Evolutionary conservation across 1,284 basidiomycete genomes (phyloP).

Genomic region (Ceratobasidium sp.): DNA sequence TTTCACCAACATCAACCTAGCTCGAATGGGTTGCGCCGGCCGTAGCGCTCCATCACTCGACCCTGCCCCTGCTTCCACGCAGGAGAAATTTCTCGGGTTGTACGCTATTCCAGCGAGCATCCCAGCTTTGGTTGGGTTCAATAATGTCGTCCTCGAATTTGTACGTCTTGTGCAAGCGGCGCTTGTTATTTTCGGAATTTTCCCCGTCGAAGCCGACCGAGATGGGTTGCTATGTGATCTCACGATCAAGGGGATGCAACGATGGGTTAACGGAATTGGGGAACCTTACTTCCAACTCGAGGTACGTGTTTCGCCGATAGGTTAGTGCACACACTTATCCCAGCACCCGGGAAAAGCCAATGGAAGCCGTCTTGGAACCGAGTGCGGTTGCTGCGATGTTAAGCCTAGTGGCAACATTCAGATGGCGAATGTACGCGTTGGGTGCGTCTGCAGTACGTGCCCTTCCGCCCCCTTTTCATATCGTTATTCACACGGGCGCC

Average conservation of each 20-base stretch:
- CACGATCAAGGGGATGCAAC: conserved; percentile 75
- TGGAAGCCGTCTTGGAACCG: conserved; percentile 79
- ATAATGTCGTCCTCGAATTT: conserved; percentile 75
- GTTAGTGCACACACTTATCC: conserved; percentile 2
- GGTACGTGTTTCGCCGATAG: conserved; percentile 58
- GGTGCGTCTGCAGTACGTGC: conserved; percentile 52
- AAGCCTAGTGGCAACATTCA: conserved; percentile 72
- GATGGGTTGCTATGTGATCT: conserved; percentile 81
- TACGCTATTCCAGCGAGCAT: conserved; percentile 39
- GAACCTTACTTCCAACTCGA: conserved; percentile 71
- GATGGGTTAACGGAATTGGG: conserved; percentile 75
- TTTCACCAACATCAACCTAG: conserved; percentile 81
- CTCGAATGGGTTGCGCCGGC: conserved; percentile 82
- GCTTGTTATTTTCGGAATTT: conserved; percentile 77
- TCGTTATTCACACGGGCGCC: conserved; percentile 45
- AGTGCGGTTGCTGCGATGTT: conserved; percentile 75
- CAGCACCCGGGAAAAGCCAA: conserved; percentile 62
- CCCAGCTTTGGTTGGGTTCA: conserved; percentile 59
- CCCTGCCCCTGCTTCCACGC: conserved; percentile 51
- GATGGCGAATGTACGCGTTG: conserved; percentile 75
- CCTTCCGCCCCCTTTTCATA: neutral
- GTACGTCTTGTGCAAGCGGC: conserved; percentile 78
- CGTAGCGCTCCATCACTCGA: conserved; percentile 80
- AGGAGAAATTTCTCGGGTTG: conserved; percentile 35
- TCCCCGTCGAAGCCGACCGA: conserved; percentile 59